phyloP scores from a whole-genome alignment of 2,329 filamentous ascomycete genomes.

The Ophioceras dolichostomum region DNA sequence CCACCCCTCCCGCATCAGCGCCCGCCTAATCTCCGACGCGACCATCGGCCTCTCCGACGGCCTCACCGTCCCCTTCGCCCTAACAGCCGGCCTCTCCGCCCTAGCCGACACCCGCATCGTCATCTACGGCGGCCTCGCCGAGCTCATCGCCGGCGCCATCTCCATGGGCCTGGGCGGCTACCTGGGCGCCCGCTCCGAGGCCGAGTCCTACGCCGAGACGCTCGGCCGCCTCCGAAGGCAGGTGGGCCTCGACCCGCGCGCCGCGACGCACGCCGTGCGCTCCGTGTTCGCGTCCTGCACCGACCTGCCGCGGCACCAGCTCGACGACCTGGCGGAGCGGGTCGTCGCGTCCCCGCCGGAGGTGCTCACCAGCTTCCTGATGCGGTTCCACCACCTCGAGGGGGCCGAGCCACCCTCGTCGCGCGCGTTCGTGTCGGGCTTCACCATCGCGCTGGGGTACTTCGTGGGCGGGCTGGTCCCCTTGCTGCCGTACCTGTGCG shows the following conservation, averaged over 20 bases:
- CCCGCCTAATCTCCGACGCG: slow-evolving; percentile 42
- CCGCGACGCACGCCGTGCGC: slow-evolving; percentile 29
- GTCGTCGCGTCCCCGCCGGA: slow-evolving; percentile 28
- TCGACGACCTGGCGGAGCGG: slow-evolving; percentile 28
- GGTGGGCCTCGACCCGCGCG: slow-evolving; percentile 19
- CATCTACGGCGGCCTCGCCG: slow-evolving; percentile 58
- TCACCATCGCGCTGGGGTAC: slow-evolving; percentile 54
- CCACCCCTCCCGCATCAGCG: slow-evolving; percentile 11
- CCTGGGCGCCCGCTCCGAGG: slow-evolving; percentile 53
- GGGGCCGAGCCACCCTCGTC: slow-evolving; percentile 25
- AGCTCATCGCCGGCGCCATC: slow-evolving; percentile 60
- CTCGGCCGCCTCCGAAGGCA: slow-evolving; percentile 26
- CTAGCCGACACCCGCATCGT: slow-evolving; percentile 50
- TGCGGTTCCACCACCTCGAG: slow-evolving; percentile 39
- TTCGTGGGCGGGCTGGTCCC: slow-evolving; percentile 56
- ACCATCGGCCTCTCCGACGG: slow-evolving; percentile 67
- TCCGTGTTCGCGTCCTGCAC: slow-evolving; percentile 26
- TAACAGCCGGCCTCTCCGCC: slow-evolving; percentile 57
- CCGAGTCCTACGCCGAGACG: slow-evolving; percentile 33
- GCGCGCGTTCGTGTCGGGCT: slow-evolving; percentile 37
- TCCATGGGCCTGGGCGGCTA: slow-evolving; percentile 66
- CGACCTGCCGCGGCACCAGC: slow-evolving; percentile 24
- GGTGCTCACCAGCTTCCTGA: slow-evolving; percentile 36
- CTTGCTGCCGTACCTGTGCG: slow-evolving; percentile 53
- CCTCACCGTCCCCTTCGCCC: slow-evolving; percentile 63